These are phyloP conservation scores for Flaveria bidentis DNA, from an alignment of 129 eudicot species.

Conservation along the genomic window DNA sequence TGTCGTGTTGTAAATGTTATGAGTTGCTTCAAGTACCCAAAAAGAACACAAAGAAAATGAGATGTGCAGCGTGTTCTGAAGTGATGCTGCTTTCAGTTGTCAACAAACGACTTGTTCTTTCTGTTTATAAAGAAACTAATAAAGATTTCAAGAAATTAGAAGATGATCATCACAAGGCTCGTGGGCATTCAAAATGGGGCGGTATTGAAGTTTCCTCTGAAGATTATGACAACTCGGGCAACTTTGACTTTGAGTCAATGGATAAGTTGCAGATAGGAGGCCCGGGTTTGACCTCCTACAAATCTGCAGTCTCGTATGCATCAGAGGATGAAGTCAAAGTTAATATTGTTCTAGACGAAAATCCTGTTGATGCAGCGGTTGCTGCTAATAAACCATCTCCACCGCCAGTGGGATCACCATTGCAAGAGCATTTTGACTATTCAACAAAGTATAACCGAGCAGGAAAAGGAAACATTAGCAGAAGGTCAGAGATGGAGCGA, in stretches of 20 bases:
- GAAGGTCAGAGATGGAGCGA: conserved; percentile 48
- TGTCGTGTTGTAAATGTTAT: conserved; percentile 71
- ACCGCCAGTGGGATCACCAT: conserved; percentile 75
- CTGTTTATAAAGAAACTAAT: conserved; percentile 34
- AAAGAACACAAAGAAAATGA: conserved; percentile 54
- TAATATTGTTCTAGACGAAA: conserved; percentile 31
- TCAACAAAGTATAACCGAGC: conserved; percentile 60
- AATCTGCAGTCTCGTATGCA: conserved; percentile 49
- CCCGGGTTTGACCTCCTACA: conserved; percentile 48
- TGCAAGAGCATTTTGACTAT: conserved; percentile 72
- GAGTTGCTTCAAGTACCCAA: conserved; percentile 79
- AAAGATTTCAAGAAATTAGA: conserved; percentile 33
- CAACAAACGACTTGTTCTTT: conserved; percentile 56
- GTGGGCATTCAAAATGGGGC: conserved; percentile 41
- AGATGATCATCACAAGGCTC: conserved; percentile 32
- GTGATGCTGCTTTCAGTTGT: conserved; percentile 49
- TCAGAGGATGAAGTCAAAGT: conserved; percentile 60
- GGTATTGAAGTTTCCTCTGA: conserved; percentile 69
- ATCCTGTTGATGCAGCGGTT: conserved; percentile 35
- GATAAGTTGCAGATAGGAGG: conserved; percentile 50
- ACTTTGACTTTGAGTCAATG: conserved; percentile 73
- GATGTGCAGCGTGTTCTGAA: conserved; percentile 77
- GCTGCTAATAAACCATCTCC: conserved; percentile 39
- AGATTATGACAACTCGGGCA: conserved; percentile 68
- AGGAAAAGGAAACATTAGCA: conserved; percentile 68